Percentiles rank a stretch among this genome's conserved stretches.
phyloP scores from a whole-genome alignment of 164 flowering plant genomes.

The Vitis amurensis region DNA sequence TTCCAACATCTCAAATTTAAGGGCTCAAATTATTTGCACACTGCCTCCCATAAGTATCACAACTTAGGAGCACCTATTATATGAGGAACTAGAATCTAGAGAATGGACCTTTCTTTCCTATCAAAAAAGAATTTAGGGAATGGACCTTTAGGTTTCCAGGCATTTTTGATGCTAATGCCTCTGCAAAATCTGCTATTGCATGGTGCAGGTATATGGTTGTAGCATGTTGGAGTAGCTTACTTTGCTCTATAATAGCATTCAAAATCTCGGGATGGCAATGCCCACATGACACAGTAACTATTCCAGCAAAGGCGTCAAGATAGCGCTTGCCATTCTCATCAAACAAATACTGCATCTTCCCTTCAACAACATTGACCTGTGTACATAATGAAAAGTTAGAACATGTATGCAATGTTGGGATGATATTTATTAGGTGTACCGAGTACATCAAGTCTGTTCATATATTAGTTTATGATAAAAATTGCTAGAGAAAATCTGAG shows the following conservation, averaged over 20 bases:
- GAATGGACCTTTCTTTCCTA: neutral
- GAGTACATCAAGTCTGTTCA: neutral
- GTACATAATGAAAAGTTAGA: constrained; percentile 5
- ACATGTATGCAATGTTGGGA: neutral
- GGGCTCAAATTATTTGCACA: neutral
- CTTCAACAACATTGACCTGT: constrained; percentile 95
- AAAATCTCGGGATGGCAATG: constrained; percentile 94
- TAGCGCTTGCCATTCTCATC: constrained; percentile 89
- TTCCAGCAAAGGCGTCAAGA: constrained; percentile 92
- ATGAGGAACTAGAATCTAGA: neutral
- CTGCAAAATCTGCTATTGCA: constrained; percentile 92
- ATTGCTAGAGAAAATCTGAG: too few species aligned
- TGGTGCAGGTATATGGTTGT: constrained; percentile 96
- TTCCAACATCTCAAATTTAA: neutral
- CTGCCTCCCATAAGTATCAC: neutral
- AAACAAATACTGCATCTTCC: constrained; percentile 92
- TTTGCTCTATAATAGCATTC: constrained; percentile 80
- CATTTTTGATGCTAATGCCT: constrained; percentile 93
- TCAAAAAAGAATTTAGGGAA: neutral
- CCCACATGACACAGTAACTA: constrained; percentile 93
- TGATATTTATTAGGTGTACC: neutral
- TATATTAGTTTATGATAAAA: too few species aligned
- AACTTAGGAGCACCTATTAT: neutral
- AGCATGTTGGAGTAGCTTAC: constrained; percentile 91
- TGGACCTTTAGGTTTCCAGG: constrained; percentile 91